Evolutionary conservation across 768 basidiomycete species (phyloP).

Genomic region (Russula ochroleuca): DNA sequence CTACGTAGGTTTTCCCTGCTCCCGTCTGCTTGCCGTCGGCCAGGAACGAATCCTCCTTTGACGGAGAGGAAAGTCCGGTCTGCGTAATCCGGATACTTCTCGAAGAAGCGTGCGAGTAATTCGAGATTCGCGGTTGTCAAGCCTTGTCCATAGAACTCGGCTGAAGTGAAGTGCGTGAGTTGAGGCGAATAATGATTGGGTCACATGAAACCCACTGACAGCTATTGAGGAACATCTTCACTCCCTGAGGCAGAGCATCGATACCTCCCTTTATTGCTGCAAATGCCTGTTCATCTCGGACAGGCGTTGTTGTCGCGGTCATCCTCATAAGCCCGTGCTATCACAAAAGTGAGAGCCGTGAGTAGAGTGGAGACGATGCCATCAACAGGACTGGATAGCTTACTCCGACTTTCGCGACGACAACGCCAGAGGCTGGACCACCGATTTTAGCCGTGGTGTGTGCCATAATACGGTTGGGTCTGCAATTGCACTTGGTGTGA

Average conservation of each 20-base stretch:
- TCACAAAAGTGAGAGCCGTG: slow-evolving; percentile 2
- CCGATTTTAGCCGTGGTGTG: slow-evolving; percentile 36
- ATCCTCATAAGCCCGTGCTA: slow-evolving; percentile 55
- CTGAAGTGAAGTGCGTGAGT: slow-evolving; percentile 29
- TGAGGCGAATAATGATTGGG: background rate
- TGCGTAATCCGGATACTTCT: slow-evolving; percentile 43
- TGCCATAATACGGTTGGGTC: slow-evolving; percentile 30
- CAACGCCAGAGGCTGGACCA: slow-evolving; percentile 37
- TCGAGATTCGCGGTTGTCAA: slow-evolving; percentile 43
- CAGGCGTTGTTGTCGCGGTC: slow-evolving; percentile 47
- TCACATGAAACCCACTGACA: slow-evolving; percentile 34
- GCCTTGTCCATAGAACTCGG: slow-evolving; percentile 55
- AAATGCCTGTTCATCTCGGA: slow-evolving; percentile 57
- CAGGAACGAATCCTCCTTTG: slow-evolving; percentile 36
- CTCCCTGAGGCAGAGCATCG: slow-evolving; percentile 40
- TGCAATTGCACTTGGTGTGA: background rate
- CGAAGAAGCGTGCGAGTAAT: slow-evolving; percentile 48
- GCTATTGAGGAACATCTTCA: slow-evolving; percentile 50
- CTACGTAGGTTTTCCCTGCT: slow-evolving; percentile 44
- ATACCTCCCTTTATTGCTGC: slow-evolving; percentile 54
- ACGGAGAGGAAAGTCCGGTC: slow-evolving; percentile 48
- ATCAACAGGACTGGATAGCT: slow-evolving; percentile 16
- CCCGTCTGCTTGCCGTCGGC: slow-evolving; percentile 27
- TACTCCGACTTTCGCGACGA: slow-evolving; percentile 41
- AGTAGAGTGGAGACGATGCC: background rate